Percentiles rank a stretch among this genome's conserved stretches.
Evolutionary conservation across 164 flowering plant genomes (phyloP).

Genomic region (Tetracentron sinense): DNA sequence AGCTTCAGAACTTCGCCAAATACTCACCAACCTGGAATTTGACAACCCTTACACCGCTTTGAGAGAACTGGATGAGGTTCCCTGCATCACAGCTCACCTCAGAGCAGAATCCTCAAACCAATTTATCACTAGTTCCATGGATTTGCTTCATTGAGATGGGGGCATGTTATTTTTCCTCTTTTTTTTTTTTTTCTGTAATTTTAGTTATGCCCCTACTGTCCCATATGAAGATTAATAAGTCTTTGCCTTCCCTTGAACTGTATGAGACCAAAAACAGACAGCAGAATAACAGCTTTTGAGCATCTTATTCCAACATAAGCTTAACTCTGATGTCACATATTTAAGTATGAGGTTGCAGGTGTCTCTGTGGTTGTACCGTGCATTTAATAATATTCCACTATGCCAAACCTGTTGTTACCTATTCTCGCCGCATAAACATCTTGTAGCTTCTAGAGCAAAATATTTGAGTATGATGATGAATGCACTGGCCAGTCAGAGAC

Average conservation of each 20-base stretch:
- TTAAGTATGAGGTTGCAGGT: not conserved
- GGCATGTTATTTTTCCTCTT: slow-evolving; percentile 2
- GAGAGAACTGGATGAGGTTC: slow-evolving; percentile 32
- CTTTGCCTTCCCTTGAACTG: slow-evolving; percentile 11
- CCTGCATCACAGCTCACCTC: slow-evolving; percentile 37
- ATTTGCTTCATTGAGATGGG: slow-evolving; percentile 25
- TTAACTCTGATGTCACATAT: slow-evolving; percentile 1
- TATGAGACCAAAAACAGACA: slow-evolving; percentile 16
- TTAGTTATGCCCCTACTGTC: slow-evolving; percentile 10
- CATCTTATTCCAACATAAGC: slow-evolving; percentile 11
- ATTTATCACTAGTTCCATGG: slow-evolving; percentile 27
- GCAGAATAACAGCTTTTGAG: slow-evolving; percentile 21
- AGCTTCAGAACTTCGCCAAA: slow-evolving; percentile 43
- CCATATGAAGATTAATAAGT: slow-evolving; percentile 12
- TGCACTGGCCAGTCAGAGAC: slow-evolving; percentile 91
- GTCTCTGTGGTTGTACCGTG: no score
- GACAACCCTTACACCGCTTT: slow-evolving; percentile 32
- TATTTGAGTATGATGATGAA: slow-evolving; percentile 87
- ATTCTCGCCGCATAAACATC: slow-evolving; percentile 78
- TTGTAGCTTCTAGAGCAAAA: slow-evolving; percentile 87
- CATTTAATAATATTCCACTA: not conserved
- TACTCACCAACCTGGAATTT: slow-evolving; percentile 35
- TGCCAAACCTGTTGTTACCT: slow-evolving; percentile 22
- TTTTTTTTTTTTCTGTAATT: not conserved
- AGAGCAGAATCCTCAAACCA: slow-evolving; percentile 29